Evolutionary conservation across 208 protist genomes (phyloP), one percentile per base, ranked within the genome.

Genomic region (Vickermania ingenoplastis): DNA sequence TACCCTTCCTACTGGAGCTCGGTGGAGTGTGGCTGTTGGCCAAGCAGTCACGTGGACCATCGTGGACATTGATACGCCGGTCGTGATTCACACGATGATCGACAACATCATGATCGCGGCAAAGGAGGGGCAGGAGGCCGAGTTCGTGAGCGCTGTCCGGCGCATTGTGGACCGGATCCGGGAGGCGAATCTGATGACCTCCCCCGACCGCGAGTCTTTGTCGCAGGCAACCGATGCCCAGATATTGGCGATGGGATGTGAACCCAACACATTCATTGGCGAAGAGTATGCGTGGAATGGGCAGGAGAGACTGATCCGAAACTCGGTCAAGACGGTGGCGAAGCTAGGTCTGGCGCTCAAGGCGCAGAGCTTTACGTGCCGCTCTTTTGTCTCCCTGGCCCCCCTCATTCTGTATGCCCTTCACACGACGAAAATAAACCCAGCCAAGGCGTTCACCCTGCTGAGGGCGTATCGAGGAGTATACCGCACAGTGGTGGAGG

Each of bases 41-140:
- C 50, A 54, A 54, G 24, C 11, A 28, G 24, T 54, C 50, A 54
- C 50, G n/a, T 54, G 50, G 50, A 54, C 50, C 21, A 54, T 54
- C 24, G 50, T 54, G 11, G 50, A 54, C 50, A 54, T 54, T 21
- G 24, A 26, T n/a, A n/a, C n/a, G n/a, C n/a, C n/a, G n/a, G n/a
- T n/a, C n/a, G n/a, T n/a, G n/a, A n/a, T n/a, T n/a, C 50, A 54
- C 50, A 54, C 50, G 21, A 54, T 54, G 50, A 54, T 25, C 13
- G 50, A 54, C 50, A 54, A 25, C 50, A 54, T 54, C 50, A 28
- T 54, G 50, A 28, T 54, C 7, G 50, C 23, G 13, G 50, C 50
- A 21, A 54, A 27, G n/a, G 50, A 27, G 13, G 50, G 23, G 24
- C 50, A 54, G 24, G 50, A 54, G 23, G 50, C 50, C 13, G 50